Evolutionary conservation across 352 stramenopile genomes (phyloP), one percentile per base, ranked within the genome.

Genomic region (Pythium apleroticum): DNA sequence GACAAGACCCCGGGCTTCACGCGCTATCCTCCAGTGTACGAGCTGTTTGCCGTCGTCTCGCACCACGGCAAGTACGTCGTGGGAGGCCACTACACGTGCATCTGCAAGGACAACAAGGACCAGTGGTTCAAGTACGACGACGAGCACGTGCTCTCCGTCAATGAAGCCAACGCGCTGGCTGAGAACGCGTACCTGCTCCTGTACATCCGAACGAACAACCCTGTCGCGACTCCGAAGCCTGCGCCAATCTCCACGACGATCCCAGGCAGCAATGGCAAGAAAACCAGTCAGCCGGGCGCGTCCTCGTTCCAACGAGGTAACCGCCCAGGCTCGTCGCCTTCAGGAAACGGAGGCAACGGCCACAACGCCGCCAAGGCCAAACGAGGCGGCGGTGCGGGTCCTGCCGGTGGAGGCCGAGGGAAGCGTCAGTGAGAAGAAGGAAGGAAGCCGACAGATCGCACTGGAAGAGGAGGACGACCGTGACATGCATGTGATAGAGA

Each of bases 121-220:
- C 86, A 95, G 71, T 95, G 86, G 86, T 92, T 90, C 70, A 77
- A 78, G 41, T 95, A 86, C 56, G 74, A 95, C 50, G 86, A 95
- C 66, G 86, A 95, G 72, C 82, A 90, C 60, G 86, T 93, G 67
- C 73, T 81, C 28, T 83, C 84, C 15, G 84, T 93, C 58, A 84
- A 85, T 48, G 86, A 93, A 52, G 80, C 75, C 6, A 82, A 72
- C 0, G 86, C 86, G 10, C 68, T 95, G 20, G 72, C 74, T 10
- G 86, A 95, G 68, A 89, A 83, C 28, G 86, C 86, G 0, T 95
- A 92, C 54, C 63, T 95, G 71, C 69, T 95, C 7, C 82, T 95
- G 19, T 95, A 93, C 71, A 83, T 95, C 48, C 81, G 85, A 58
- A 69, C 66, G 20, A 73, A 73, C 39, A 68, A 66, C 35, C 55